Evolutionary conservation across 495 filamentous ascomycete species (phyloP), one percentile per base, ranked within the genome.

Genomic region (Penicillium lividum): DNA sequence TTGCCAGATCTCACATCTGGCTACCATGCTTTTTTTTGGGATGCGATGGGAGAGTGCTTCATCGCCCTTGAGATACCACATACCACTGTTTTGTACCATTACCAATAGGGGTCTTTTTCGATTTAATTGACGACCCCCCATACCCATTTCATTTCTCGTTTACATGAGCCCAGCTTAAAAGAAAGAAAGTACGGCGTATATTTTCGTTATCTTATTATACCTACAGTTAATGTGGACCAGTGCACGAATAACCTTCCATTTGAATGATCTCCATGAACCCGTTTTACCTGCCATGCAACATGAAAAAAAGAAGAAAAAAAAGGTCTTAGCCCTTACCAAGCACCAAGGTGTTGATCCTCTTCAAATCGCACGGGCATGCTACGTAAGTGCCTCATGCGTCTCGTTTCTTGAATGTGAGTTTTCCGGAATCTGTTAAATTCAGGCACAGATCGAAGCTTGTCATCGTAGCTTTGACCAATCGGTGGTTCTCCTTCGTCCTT

Each of bases 401-500:
- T 22, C 22, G 22, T 22, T 22, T 22, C 22, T 22, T 22, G 22
- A 2, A 22, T 22, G 22, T 22, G 22, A 49, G 60, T 61, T 10
- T 70, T 56, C 22, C 61, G 70, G 47, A 66, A 71, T 3, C 62
- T 7, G 36, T 73, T 66, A 27, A 73, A 74, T 30, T 74, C 70
- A 0, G 58, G 65, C 22, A 71, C 49, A 18, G 54, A 49, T 13
- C 74, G 63, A 31, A 80, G 53, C 44, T 69, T 67, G 77, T 86
- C 83, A 85, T 93, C 68, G 58, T 84, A 81, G 63, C 80, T 79
- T 11, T 71, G 68, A 1, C 84, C 84, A 74, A 89, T 77, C 9
- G 70, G 71, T 7, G 87, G 86, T 34, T 84, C 80, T 0, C 77
- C 87, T 66, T 93, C 90, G 60, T 92, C 90, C 0, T 73, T 63